Base-by-base conservation (phyloP, 2,329 filamentous ascomycete genomes). In the Trichoderma oligosporum region DNA sequence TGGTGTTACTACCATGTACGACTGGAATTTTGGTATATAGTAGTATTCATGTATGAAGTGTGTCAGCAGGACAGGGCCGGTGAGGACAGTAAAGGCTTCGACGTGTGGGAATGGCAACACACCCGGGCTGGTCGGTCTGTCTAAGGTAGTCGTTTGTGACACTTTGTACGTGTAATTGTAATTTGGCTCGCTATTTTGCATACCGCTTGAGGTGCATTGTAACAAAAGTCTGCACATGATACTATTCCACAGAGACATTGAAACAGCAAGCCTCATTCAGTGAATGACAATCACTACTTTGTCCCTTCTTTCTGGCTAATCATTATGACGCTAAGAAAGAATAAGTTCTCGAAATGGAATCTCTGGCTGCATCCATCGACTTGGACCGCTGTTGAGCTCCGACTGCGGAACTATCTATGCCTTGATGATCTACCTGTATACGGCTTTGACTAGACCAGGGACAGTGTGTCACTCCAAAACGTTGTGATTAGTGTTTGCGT, bases 51-150 rank as follows among this genome's bases (percentile, higher is more conserved):
- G 29, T 7, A 12, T 14, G 2, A 7, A 36, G 8, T 20, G 11
- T 36, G 55, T 57, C 55, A 57, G 46, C 55, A 57, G 55, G 55
- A 45, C 55, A 57, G 14, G 27, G 11, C 27, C 49, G 49, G 38
- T 42, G 36, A 52, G 20, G 25, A 33, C 20, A 53, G 22, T 9
- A 14, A 22, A 20, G 12, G 20, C n/a, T 25, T 9, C 24, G 18
- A 44, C 16, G n/a, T 38, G 35, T 6, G 11, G 5, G 44, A 24
- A 27, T 47, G 44, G 25, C 35, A 33, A 31, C 27, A 46, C 38
- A 41, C 2, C n/a, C n/a, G n/a, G n/a, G n/a, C n/a, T n/a, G n/a
- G 24, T 29, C 11, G 1, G 47, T 7, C 35, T 27, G 47, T n/a
- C n/a, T n/a, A 7, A 20, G n/a, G 36, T 4, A 39, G 47, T 36